A percentile compares a stretch with the other conserved stretches of the same genome.
These are phyloP conservation scores for Thelonectria discophora DNA, from an alignment of 2,329 filamentous ascomycete genomes.

Conservation along the genomic window DNA sequence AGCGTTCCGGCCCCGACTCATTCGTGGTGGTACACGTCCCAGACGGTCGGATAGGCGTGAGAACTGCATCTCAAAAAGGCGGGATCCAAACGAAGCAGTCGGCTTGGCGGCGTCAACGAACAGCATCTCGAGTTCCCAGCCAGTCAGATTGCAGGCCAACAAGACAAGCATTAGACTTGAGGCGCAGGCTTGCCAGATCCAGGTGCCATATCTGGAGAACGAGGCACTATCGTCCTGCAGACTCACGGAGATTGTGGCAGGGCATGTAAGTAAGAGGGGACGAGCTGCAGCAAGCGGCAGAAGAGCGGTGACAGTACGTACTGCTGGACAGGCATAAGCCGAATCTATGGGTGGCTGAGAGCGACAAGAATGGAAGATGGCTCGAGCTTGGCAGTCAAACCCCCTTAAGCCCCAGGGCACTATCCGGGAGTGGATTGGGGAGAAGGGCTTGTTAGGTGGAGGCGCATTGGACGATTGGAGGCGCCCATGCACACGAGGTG, in stretches of 20 bases:
- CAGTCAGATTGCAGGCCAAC: slow-evolving; percentile 16
- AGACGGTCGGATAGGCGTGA: slow-evolving; percentile 9
- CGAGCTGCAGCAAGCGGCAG: slow-evolving; percentile 13
- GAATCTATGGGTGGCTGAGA: slow-evolving; percentile 10
- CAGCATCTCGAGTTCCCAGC: slow-evolving; percentile 6
- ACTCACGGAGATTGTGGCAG: slow-evolving; percentile 12
- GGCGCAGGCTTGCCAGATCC: slow-evolving; percentile 20
- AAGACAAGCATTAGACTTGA: slow-evolving; percentile 14
- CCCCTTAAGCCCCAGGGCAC: slow-evolving; percentile 23
- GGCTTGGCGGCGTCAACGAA: slow-evolving; percentile 22
- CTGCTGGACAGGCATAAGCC: slow-evolving; percentile 5
- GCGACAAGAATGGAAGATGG: slow-evolving; percentile 11
- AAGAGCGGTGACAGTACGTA: slow-evolving; percentile 38
- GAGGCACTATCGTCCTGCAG: slow-evolving; percentile 2
- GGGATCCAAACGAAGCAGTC: slow-evolving; percentile 20
- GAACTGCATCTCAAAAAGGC: slow-evolving; percentile 22
- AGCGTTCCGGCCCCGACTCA: not conserved
- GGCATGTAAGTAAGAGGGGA: slow-evolving; percentile 10
- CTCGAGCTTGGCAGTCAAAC: slow-evolving; percentile 11
- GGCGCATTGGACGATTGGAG: slow-evolving; percentile 24
- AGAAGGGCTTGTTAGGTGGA: slow-evolving; percentile 23
- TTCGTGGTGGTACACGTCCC: slow-evolving; percentile 5
- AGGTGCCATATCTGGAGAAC: slow-evolving; percentile 17
- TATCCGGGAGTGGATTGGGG: too few species aligned
- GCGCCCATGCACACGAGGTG: slow-evolving; percentile 15